A percentile compares a stretch with the other conserved stretches of the same genome.
Conservation (phyloP, 768 basidiomycete genomes). For the Tubosaeta sp. region DNA sequence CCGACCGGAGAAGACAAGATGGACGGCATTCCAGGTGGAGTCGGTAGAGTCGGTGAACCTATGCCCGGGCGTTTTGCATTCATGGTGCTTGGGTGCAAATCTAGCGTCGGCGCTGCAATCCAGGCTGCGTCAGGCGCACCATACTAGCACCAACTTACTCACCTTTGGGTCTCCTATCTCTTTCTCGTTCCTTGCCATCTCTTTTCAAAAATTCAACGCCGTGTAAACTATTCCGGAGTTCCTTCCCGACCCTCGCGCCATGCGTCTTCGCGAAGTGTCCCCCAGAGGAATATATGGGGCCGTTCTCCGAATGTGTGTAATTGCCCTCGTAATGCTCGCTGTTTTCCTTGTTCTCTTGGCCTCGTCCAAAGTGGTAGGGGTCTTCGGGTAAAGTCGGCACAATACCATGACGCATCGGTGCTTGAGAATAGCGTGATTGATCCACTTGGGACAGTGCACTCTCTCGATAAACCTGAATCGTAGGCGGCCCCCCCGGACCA, state of each 20-base stretch:
- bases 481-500: conserved; percentile 4
- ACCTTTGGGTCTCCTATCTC: conserved; percentile 54
- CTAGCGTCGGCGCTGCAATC: conserved; percentile 50
- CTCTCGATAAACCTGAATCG: conserved; percentile 23
- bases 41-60: conserved; percentile 46
- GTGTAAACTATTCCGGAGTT: conserved; percentile 48
- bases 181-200: conserved; percentile 43
- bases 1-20: conserved; percentile 70
- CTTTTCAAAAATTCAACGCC: conserved; percentile 27
- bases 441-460: conserved; percentile 16
- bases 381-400: conserved; percentile 15
- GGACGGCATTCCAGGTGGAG: conserved; percentile 32
- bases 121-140: neutral
- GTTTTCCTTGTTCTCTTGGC: conserved; percentile 40
- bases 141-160: conserved; percentile 6
- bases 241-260: conserved; percentile 36
- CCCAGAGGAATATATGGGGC: conserved; percentile 21
- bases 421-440: conserved; percentile 15
- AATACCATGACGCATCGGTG: conserved; percentile 6
- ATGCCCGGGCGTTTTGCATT: conserved; percentile 46
- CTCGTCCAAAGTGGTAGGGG: conserved; percentile 4
- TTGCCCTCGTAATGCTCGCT: conserved; percentile 13
- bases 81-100: conserved; percentile 39
- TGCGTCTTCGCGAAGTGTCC: conserved; percentile 32
- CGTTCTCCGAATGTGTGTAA: conserved; percentile 13